Conservation (phyloP, 169 alveolate genomes). For the Eimeria necatrix region DNA sequence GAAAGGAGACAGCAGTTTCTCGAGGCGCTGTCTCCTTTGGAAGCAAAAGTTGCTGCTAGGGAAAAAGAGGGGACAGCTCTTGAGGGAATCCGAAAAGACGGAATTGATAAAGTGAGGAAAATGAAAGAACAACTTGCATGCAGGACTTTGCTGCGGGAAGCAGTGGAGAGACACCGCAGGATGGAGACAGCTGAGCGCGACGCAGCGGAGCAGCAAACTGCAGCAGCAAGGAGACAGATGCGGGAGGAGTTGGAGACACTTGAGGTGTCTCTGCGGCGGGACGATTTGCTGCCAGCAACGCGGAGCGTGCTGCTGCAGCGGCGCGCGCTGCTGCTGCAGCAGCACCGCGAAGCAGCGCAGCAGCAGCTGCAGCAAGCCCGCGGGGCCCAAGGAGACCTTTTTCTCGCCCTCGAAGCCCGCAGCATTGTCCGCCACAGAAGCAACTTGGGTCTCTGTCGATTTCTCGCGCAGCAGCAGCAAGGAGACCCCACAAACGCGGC, state of each 20-base stretch:
- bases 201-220: neutral
- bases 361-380: neutral
- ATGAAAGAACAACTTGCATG: slow-evolving; percentile 6
- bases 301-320: neutral
- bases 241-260: neutral
- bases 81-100: neutral
- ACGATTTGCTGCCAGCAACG: neutral
- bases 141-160: neutral
- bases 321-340: neutral
- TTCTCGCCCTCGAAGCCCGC: neutral
- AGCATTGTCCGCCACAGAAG: neutral
- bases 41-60: neutral
- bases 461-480: neutral
- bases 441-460: neutral
- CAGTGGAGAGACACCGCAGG: neutral
- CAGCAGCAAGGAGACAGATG: neutral
- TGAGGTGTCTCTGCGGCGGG: neutral
- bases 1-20: neutral
- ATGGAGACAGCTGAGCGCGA: neutral
- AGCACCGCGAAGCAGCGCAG: neutral
- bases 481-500: neutral
- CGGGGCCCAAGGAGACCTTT: neutral
- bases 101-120: neutral
- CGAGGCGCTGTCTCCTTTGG: neutral
- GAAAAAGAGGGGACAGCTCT: neutral